A percentile compares a stretch with the other conserved stretches of the same genome.
Evolutionary conservation across 1,284 basidiomycete genomes (phyloP).

Genomic region (Rhodotorula mucilaginosa): DNA sequence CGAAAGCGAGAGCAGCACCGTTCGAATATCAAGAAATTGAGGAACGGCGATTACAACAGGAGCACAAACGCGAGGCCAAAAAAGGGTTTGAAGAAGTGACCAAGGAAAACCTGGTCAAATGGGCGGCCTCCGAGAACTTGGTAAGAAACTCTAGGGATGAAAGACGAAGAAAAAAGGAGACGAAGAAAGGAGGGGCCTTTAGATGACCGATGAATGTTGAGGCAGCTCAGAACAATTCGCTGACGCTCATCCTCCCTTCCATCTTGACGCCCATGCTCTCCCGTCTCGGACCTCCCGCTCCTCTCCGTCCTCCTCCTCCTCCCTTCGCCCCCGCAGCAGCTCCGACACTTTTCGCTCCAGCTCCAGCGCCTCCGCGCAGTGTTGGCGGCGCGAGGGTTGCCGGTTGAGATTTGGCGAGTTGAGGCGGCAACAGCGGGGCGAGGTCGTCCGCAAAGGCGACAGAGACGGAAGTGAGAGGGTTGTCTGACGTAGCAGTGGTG

Average conservation of each 20-base stretch:
- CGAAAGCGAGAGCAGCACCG: no score
- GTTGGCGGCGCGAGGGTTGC: neutral
- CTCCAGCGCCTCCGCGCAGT: no score
- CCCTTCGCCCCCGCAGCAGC: neutral
- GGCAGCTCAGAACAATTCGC: slow-evolving; percentile 14
- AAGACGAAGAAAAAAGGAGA: neutral
- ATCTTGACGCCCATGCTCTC: slow-evolving; percentile 22
- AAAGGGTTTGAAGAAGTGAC: no score
- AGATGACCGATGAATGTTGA: neutral
- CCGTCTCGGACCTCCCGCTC: neutral
- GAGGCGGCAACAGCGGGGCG: slow-evolving; percentile 6
- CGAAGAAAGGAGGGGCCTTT: neutral
- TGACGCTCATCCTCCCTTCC: slow-evolving; percentile 30
- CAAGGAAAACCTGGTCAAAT: neutral
- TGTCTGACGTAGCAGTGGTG: neutral
- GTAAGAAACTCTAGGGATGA: neutral
- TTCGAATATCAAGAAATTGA: no score
- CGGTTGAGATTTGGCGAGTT: slow-evolving; percentile 9
- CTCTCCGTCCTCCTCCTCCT: neutral
- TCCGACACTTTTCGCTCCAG: neutral
- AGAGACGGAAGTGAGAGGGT: no score
- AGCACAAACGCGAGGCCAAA: no score
- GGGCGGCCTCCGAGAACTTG: neutral
- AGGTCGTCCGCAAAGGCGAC: neutral
- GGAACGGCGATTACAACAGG: no score